phyloP scores from a whole-genome alignment of 2,329 filamentous ascomycete species.

The Diplodia scrobiculata region DNA sequence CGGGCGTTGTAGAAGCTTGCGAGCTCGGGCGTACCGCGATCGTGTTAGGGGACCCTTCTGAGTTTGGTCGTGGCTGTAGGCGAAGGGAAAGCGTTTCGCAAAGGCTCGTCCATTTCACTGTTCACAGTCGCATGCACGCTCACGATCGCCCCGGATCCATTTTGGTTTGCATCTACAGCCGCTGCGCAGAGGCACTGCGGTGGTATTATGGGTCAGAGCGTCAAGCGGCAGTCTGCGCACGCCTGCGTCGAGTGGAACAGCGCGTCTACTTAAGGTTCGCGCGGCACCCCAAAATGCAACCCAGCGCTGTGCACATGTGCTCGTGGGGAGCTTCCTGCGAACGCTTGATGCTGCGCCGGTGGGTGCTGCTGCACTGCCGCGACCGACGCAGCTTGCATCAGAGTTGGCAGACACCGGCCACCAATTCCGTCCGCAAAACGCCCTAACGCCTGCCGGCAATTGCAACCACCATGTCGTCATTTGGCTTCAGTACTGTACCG shows the following conservation, averaged over 20 bases:
- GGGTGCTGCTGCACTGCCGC: not conserved
- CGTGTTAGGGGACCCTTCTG: constrained; percentile 31
- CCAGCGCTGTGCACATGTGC: constrained; percentile 1
- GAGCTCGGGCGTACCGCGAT: constrained; percentile 30
- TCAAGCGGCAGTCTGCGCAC: constrained; percentile 15
- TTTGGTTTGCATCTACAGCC: constrained; percentile 22
- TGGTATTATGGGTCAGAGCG: constrained; percentile 24
- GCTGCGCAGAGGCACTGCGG: constrained; percentile 15
- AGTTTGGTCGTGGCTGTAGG: constrained; percentile 31
- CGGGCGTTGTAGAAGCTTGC: constrained; percentile 30
- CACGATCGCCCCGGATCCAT: constrained; percentile 19
- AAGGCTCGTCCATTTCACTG: constrained; percentile 26
- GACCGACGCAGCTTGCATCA: not conserved
- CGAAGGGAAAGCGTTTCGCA: constrained; percentile 30
- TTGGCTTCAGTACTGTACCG: not conserved
- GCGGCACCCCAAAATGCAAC: constrained; percentile 10
- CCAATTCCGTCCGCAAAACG: constrained; percentile 12
- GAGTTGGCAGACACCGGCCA: constrained; percentile 9
- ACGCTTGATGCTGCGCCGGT: not conserved
- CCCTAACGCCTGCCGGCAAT: not conserved
- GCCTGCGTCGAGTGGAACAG: constrained; percentile 13
- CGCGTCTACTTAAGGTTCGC: constrained; percentile 13
- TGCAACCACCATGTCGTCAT: not conserved
- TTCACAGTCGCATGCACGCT: constrained; percentile 26
- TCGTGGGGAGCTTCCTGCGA: not conserved